These are phyloP conservation scores for Linanthus parryae DNA, from an alignment of 148 eudicot genomes.

Conservation along the genomic window DNA sequence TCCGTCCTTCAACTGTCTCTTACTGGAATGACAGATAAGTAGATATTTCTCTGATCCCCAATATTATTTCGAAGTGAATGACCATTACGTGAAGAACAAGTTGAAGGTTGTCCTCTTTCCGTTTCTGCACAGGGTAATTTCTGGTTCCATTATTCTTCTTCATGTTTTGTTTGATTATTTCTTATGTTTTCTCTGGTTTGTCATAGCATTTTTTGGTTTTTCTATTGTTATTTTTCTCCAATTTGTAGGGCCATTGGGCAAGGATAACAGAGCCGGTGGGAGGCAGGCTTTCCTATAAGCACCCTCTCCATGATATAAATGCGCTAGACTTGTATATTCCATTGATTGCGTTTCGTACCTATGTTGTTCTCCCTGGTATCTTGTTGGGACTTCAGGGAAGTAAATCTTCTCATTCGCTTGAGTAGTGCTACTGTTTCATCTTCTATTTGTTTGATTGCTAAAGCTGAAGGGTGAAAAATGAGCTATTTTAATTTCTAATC, in stretches of 20 bases:
- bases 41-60: slow-evolving; percentile 89
- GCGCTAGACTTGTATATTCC: slow-evolving; percentile 96
- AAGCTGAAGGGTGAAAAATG: too few relatives aligned
- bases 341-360: slow-evolving; percentile 88
- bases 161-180: not conserved
- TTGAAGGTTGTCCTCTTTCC: slow-evolving; percentile 91
- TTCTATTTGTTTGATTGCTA: too few relatives aligned
- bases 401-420: too few relatives aligned
- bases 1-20: too few relatives aligned
- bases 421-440: too few relatives aligned
- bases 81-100: slow-evolving; percentile 91
- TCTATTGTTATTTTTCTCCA: not conserved
- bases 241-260: slow-evolving; percentile 84
- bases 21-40: slow-evolving; percentile 48
- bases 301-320: slow-evolving; percentile 89
- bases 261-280: slow-evolving; percentile 97
- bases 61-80: slow-evolving; percentile 97
- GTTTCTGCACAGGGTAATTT: slow-evolving; percentile 85
- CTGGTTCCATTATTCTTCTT: not conserved
- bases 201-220: not conserved
- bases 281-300: slow-evolving; percentile 89
- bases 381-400: slow-evolving; percentile 77
- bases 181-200: not conserved
- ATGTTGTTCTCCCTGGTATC: slow-evolving; percentile 79
- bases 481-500: too few relatives aligned